phyloP scores from a whole-genome alignment of 1,139 yeast species.

The Pichia sp. region DNA sequence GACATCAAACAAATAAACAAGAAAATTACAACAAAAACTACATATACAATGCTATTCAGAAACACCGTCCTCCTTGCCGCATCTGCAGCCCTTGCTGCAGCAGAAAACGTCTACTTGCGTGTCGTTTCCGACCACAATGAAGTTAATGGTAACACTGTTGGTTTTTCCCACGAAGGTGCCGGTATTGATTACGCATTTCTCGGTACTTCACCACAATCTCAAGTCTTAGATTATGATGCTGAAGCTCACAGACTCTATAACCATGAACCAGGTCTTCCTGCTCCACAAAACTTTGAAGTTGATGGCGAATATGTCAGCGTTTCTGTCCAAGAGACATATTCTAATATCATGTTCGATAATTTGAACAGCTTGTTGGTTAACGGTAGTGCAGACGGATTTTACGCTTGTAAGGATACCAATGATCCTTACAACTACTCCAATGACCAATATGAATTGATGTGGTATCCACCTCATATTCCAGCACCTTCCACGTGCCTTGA shows the following conservation, averaged over 20 bases:
- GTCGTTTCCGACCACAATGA: constrained; percentile 23
- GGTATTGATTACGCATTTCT: constrained; percentile 43
- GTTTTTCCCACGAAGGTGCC: constrained; percentile 48
- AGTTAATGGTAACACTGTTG: constrained; percentile 25
- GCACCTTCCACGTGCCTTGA: no score
- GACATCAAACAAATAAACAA: no score
- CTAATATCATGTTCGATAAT: no score
- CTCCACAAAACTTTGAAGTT: constrained; percentile 9
- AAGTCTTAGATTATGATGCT: constrained; percentile 13
- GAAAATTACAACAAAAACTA: no score
- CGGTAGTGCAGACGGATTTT: constrained; percentile 21
- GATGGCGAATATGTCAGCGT: no score
- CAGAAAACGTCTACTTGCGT: constrained; percentile 15
- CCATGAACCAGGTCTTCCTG: background rate
- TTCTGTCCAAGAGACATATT: no score
- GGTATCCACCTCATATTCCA: constrained; percentile 18
- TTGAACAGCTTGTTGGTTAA: constrained; percentile 19
- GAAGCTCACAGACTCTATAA: constrained; percentile 2
- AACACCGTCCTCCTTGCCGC: constrained; percentile 17
- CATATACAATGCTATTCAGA: constrained; percentile 9
- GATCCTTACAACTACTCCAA: constrained; percentile 24
- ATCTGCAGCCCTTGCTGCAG: constrained; percentile 24
- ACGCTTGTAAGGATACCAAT: constrained; percentile 24
- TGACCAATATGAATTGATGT: constrained; percentile 19
- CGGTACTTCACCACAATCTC: constrained; percentile 12